These are phyloP conservation scores for Begonia loranthoides DNA, from an alignment of 306 rosid species.

Conservation along the genomic window DNA sequence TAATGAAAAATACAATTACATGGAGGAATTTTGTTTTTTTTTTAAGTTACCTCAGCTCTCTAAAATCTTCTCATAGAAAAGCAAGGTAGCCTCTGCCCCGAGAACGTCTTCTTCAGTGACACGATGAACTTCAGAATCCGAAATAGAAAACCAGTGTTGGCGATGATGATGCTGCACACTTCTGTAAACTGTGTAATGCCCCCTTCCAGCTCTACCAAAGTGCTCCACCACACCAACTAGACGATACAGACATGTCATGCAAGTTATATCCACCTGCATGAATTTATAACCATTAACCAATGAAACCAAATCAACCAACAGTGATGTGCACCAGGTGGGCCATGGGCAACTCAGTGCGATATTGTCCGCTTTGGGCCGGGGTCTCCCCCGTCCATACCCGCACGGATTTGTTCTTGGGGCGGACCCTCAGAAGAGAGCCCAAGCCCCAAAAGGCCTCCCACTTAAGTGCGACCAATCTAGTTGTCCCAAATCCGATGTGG, in stretches of 20 bases:
- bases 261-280: slow-evolving; percentile 31
- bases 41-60: slow-evolving; percentile 12
- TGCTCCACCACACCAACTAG: slow-evolving; percentile 83
- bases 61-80: slow-evolving; percentile 66
- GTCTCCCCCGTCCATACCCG: too few relatives aligned
- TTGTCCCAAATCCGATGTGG: too few relatives aligned
- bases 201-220: slow-evolving; percentile 68
- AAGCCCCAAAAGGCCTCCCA: too few relatives aligned
- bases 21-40: not conserved
- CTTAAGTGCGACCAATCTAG: too few relatives aligned
- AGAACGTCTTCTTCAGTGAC: slow-evolving; percentile 62
- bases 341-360: too few relatives aligned
- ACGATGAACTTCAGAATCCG: slow-evolving; percentile 63
- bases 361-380: too few relatives aligned
- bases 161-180: slow-evolving; percentile 22
- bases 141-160: slow-evolving; percentile 56
- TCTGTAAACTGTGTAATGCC: slow-evolving; percentile 93
- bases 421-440: too few relatives aligned
- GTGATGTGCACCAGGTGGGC: not conserved
- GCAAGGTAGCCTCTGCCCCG: slow-evolving; percentile 79
- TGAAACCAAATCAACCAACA: not conserved
- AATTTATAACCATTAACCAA: slow-evolving; percentile 1
- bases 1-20: too few relatives aligned
- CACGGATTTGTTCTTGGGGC: too few relatives aligned
- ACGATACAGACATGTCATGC: slow-evolving; percentile 31